Base-by-base conservation (phyloP, 2,329 filamentous ascomycete species). In the Alternaria ventricosa region DNA sequence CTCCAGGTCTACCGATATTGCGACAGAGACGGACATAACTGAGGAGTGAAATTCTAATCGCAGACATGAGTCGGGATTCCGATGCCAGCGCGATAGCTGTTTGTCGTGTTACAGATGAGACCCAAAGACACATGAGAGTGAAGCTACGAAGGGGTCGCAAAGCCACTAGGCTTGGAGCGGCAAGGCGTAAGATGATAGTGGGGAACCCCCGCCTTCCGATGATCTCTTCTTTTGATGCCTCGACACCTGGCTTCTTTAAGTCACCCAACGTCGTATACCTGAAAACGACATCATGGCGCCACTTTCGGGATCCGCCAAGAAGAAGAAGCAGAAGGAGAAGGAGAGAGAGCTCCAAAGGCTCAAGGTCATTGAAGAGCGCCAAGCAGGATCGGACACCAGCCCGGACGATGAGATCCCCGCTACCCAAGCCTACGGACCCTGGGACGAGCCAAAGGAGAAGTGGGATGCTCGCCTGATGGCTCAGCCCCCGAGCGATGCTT, bases 321-420 rank as follows among this genome's bases (percentile, higher is more conserved):
- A 50, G 13, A 50, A 45, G 30, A 53, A 58, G 30, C 56, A 33
- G 23, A 55, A 33, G n/a, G 59, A 45, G 30, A 61, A 56, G 22
- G 49, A 61, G 22, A 44, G 50, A 20, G 49, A 53, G 13, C 5
- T 53, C 49, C 51, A 61, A 33, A 50, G 43, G 30, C 28, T 45
- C 20, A 57, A 61, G 54, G 59, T 41, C 23, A 61, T 50, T 20
- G 51, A 57, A 12, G 23, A 61, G 33, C 45, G 30, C 18, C 22
- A 43, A 43, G 59, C 44, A 6, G 51, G 53, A 6, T 61, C 59
- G 30, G 59, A 57, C 44, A 49, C 59, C 12, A 56, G 44, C 10
- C 53, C 53, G 27, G 59, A 61, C 11, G 51, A 50, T 36, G 53
- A 51, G 11, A 33, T 57, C 3, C 53, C 53, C 13, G 41, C 30